Conservation (phyloP, 2,329 filamentous ascomycete genomes). For the Cladosporium sp. region DNA sequence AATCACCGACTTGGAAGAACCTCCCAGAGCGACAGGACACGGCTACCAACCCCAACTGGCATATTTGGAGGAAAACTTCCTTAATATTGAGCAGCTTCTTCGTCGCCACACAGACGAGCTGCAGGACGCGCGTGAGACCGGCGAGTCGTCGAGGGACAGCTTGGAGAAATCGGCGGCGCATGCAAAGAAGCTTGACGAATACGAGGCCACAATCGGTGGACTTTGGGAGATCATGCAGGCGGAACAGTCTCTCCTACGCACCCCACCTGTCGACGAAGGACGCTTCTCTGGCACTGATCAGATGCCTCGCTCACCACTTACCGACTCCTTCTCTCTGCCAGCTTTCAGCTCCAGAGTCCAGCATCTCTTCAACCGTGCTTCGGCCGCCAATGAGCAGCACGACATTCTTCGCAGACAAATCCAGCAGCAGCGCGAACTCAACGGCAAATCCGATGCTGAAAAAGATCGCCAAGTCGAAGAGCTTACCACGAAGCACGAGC, state of each 20-base stretch:
- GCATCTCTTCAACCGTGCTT: constrained; percentile 74
- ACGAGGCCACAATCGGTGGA: constrained; percentile 54
- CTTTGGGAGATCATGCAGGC: constrained; percentile 55
- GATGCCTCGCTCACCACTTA: constrained; percentile 20
- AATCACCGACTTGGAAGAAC: constrained; percentile 53
- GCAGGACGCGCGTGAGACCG: constrained; percentile 27
- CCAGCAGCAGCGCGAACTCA: constrained; percentile 90
- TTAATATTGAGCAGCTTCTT: constrained; percentile 33
- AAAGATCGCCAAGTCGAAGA: constrained; percentile 40
- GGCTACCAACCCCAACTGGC: constrained; percentile 66
- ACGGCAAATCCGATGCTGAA: constrained; percentile 75
- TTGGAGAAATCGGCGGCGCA: constrained; percentile 26
- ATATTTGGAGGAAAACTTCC: constrained; percentile 65
- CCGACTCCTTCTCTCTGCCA: constrained; percentile 61
- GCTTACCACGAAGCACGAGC: constrained; percentile 31
- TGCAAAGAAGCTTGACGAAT: constrained; percentile 52
- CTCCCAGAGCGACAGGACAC: constrained; percentile 58
- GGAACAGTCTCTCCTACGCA: constrained; percentile 43
- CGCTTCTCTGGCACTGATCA: constrained; percentile 29
- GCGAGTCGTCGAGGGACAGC: constrained; percentile 21
- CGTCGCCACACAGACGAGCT: constrained; percentile 34
- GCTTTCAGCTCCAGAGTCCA: constrained; percentile 79
- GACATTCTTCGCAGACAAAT: constrained; percentile 86
- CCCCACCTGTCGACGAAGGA: constrained; percentile 18
- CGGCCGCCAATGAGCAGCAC: constrained; percentile 81